A percentile compares a stretch with the other conserved stretches of the same genome.
Evolutionary conservation across 495 filamentous ascomycete genomes (phyloP).

Genomic region (Apodospora peruviana): DNA sequence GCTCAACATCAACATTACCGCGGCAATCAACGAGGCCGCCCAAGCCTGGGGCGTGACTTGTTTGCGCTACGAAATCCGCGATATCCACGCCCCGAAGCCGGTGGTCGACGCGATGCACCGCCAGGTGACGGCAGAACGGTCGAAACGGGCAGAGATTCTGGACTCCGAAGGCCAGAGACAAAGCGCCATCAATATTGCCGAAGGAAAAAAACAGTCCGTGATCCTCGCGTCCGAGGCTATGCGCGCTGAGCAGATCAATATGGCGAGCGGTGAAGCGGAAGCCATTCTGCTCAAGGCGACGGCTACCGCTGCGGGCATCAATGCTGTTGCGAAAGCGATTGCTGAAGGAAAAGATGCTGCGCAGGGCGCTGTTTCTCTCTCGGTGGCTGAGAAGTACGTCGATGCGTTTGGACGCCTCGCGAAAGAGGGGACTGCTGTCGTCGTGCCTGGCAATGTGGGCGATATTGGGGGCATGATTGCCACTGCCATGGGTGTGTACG

Average conservation of each 20-base stretch:
- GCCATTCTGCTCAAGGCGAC: conserved; percentile 80
- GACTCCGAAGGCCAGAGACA: conserved; percentile 95
- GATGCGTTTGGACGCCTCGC: conserved; percentile 89
- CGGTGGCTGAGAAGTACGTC: conserved; percentile 95
- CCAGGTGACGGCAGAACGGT: conserved; percentile 92
- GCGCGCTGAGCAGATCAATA: conserved; percentile 84
- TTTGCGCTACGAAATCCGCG: conserved; percentile 93
- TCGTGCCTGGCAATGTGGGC: conserved; percentile 96
- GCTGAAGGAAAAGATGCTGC: conserved; percentile 63
- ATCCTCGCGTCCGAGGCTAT: conserved; percentile 95
- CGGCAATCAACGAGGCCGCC: conserved; percentile 96
- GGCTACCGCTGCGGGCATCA: conserved; percentile 84
- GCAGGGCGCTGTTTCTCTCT: conserved; percentile 75
- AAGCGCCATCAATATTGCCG: conserved; percentile 96
- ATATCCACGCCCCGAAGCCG: conserved; percentile 91
- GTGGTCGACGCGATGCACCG: conserved; percentile 97
- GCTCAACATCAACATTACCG: conserved; percentile 94
- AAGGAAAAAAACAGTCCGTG: conserved; percentile 91
- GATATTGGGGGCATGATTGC: conserved; percentile 97
- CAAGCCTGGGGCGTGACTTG: conserved; percentile 95
- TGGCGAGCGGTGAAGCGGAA: conserved; percentile 84
- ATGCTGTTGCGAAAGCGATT: conserved; percentile 73
- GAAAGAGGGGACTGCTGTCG: conserved; percentile 87
- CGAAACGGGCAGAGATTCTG: conserved; percentile 94
- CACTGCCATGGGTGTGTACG: conserved; percentile 90